Base-by-base conservation (phyloP, 352 stramenopile species). In the Globisporangium okanoganense region DNA sequence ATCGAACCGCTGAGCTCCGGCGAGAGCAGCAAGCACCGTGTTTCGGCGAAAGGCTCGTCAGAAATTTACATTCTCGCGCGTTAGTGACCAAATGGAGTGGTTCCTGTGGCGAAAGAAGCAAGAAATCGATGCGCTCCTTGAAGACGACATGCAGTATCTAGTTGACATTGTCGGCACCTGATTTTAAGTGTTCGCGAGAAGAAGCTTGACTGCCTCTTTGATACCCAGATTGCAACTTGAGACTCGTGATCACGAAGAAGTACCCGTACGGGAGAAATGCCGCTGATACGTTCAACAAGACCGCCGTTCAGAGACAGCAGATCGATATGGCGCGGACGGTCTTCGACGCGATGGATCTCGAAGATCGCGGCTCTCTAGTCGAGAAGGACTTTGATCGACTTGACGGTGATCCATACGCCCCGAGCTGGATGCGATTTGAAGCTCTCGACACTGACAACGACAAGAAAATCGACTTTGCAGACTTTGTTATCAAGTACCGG, bases 31-130 rank as follows among this genome's bases (percentile, higher is more conserved):
- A 49, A 43, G 22, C 43, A 33, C 12, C 27, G 5, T 12, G 3
- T 12, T 35, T 12, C 27, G 33, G 5, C n/a, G 35, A n/a, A 33
- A 52, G 14, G 2, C 47, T 31, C 20, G 47, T 4, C 35, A 1
- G 40, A 63, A 81, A 51, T 90, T 88, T 56, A 50, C 68, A 0
- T 90, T 90, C 48, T 82, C 77, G 13, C 82, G 68, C 31, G 61
- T 92, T 2, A 85, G 67, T 16, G 69, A 76, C 12, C 79, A 87
- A 20, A 88, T 75, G 69, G 82, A 92, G 64, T 92, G 79, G 82
- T 92, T 92, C 59, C 53, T 92, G 7, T 92, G 80, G 78, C 67
- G 82, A 47, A 76, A 77, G 18, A 87, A 87, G 51, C 76, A 90
- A 57, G 82, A 92, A 40, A 84, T 92, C 49, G 73, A 88, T 6